Conservation (phyloP, 2,329 filamentous ascomycete species). For the Diaporthe capsici region DNA sequence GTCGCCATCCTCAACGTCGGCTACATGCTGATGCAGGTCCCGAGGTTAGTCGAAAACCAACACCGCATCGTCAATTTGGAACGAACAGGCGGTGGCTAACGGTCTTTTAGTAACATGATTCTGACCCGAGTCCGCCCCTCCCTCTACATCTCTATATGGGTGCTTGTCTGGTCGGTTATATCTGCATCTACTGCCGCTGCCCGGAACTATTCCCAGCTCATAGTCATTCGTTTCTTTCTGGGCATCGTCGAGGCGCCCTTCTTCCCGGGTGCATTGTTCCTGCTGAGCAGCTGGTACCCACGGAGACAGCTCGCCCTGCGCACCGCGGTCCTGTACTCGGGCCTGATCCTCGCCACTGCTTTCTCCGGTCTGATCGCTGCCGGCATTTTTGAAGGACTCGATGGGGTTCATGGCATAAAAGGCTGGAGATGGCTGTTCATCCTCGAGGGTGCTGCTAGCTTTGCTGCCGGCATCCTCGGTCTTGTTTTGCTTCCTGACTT, state of each 20-base stretch:
- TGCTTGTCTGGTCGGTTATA: constrained; percentile 58
- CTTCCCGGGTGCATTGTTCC: constrained; percentile 62
- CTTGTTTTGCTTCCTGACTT: constrained; percentile 46
- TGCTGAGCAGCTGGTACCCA: constrained; percentile 74
- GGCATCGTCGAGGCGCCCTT: constrained; percentile 58
- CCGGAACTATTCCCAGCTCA: constrained; percentile 56
- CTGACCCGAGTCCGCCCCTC: constrained; percentile 54
- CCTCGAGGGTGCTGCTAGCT: constrained; percentile 38
- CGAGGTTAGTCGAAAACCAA: constrained; percentile 40
- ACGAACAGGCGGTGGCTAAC: constrained; percentile 42
- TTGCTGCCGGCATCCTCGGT: constrained; percentile 47
- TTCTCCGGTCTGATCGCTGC: constrained; percentile 76
- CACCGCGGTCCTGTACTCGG: constrained; percentile 71
- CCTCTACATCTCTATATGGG: constrained; percentile 50
- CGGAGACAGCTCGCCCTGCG: constrained; percentile 73
- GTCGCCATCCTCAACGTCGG: constrained; percentile 35
- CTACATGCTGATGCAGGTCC: constrained; percentile 63
- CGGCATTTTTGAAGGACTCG: constrained; percentile 73
- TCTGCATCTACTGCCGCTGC: constrained; percentile 55
- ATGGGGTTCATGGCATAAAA: constrained; percentile 51
- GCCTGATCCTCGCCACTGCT: constrained; percentile 75
- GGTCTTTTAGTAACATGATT: constrained; percentile 57
- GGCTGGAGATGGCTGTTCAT: constrained; percentile 54
- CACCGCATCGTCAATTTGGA: constrained; percentile 43
- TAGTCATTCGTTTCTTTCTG: constrained; percentile 58